Conservation (phyloP, 2,329 filamentous ascomycete species). For the Coniochaeta sp. region DNA sequence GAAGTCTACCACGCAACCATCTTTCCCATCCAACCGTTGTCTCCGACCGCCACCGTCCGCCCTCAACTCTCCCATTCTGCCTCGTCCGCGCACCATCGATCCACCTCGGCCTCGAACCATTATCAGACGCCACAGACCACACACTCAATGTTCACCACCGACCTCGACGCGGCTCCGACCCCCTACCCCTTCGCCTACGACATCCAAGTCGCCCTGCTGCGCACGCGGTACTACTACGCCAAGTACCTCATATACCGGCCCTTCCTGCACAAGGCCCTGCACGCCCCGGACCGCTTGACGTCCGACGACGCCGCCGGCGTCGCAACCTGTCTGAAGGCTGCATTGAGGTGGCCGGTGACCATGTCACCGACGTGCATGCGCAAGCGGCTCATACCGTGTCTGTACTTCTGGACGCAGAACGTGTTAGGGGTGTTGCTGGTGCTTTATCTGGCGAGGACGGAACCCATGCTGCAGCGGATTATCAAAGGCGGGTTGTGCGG, state of each 20-base stretch:
- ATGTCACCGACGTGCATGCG: constrained; percentile 48
- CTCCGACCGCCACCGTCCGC: background rate
- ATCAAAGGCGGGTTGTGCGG: constrained; percentile 35
- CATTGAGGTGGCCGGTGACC: constrained; percentile 52
- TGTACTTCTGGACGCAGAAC: constrained; percentile 57
- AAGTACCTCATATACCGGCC: constrained; percentile 51
- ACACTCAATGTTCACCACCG: constrained; percentile 32
- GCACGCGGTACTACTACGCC: constrained; percentile 51
- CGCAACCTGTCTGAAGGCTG: constrained; percentile 48
- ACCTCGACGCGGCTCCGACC: constrained; percentile 33
- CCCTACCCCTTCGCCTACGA: constrained; percentile 46
- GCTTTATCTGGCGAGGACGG: constrained; percentile 44
- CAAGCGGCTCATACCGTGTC: constrained; percentile 50
- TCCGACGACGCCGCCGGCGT: constrained; percentile 45
- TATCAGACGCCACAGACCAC: constrained; percentile 4
- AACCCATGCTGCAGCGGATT: constrained; percentile 41
- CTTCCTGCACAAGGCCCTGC: constrained; percentile 52
- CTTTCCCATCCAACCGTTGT: constrained; percentile 5
- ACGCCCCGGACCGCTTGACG: constrained; percentile 45
- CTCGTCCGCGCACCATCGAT: background rate
- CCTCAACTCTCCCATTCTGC: background rate
- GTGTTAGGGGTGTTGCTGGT: constrained; percentile 51
- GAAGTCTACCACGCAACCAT: constrained; percentile 12
- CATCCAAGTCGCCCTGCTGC: constrained; percentile 47
- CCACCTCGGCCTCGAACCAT: constrained; percentile 8